These are phyloP conservation scores for Gomphus bonarii DNA, from an alignment of 1,284 basidiomycete genomes.

Conservation along the genomic window DNA sequence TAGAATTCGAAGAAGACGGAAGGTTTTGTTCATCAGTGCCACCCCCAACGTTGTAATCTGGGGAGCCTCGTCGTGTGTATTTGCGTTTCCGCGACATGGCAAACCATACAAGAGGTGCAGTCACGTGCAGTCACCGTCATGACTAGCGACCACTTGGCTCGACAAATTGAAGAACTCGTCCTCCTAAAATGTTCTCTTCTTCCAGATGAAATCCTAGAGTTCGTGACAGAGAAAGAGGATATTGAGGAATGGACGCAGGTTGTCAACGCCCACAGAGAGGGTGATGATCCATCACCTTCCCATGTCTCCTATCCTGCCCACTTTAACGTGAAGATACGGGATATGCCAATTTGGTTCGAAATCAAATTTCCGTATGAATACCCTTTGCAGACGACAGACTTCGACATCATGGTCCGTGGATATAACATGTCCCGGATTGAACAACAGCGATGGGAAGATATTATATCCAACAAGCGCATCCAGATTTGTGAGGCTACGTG, in stretches of 20 bases:
- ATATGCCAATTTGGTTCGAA: constrained; percentile 31
- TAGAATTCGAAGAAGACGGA: neutral
- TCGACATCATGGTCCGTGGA: constrained; percentile 33
- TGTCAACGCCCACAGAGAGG: constrained; percentile 18
- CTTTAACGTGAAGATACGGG: constrained; percentile 28
- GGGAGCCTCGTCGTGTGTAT: constrained; percentile 1
- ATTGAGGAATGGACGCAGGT: constrained; percentile 27
- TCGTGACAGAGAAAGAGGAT: constrained; percentile 23
- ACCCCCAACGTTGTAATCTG: constrained; percentile 3
- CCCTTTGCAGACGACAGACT: constrained; percentile 16
- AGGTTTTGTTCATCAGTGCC: neutral
- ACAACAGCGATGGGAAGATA: constrained; percentile 40
- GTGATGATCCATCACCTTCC: neutral
- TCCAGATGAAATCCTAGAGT: constrained; percentile 40
- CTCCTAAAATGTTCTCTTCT: constrained; percentile 49
- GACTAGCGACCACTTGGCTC: neutral
- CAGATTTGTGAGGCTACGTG: constrained; percentile 38
- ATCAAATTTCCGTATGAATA: constrained; percentile 23
- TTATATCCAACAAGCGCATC: constrained; percentile 31
- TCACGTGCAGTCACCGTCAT: neutral
- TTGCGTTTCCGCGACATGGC: constrained; percentile 4
- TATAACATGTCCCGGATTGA: constrained; percentile 34
- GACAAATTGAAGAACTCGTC: constrained; percentile 38
- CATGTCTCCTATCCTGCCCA: constrained; percentile 18
- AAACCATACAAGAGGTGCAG: neutral